A percentile compares a stretch with the other conserved stretches of the same genome.
These are phyloP conservation scores for Populus tremula DNA, from an alignment of 345 rosid genomes.

Conservation along the genomic window DNA sequence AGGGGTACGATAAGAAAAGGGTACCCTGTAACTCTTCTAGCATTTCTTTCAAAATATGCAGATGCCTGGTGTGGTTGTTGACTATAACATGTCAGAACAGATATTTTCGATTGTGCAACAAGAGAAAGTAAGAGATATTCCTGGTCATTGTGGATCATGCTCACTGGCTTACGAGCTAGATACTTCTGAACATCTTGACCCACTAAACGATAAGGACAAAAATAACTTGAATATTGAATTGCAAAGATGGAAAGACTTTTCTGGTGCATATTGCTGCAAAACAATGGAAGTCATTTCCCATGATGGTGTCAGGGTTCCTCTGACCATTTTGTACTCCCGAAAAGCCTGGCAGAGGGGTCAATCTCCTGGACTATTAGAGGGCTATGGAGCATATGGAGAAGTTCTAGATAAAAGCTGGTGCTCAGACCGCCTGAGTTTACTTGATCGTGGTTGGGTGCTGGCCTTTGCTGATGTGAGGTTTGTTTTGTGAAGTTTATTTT, in stretches of 20 bases:
- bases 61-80: constrained; percentile 82
- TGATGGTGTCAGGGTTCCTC: constrained; percentile 70
- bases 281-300: constrained; percentile 65
- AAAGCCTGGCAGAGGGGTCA: constrained; percentile 54
- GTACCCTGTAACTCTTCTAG: not conserved
- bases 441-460: constrained; percentile 89
- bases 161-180: constrained; percentile 26
- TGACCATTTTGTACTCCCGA: constrained; percentile 71
- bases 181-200: constrained; percentile 7
- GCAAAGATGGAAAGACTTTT: constrained; percentile 50
- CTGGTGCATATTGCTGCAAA: constrained; percentile 60
- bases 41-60: constrained; percentile 28
- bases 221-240: constrained; percentile 18
- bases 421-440: constrained; percentile 66
- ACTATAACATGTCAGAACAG: constrained; percentile 66
- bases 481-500: constrained; percentile 17
- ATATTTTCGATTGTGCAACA: constrained; percentile 59
- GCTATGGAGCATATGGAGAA: constrained; percentile 93
- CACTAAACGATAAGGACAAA: constrained; percentile 18
- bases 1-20: not conserved
- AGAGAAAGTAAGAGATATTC: constrained; percentile 45
- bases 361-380: constrained; percentile 70
- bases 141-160: constrained; percentile 24
- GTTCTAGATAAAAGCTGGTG: constrained; percentile 78
- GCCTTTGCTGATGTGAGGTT: constrained; percentile 96